phyloP scores from a whole-genome alignment of 2,329 filamentous ascomycete genomes.

The Aspergillus fumigatiaffinis region DNA sequence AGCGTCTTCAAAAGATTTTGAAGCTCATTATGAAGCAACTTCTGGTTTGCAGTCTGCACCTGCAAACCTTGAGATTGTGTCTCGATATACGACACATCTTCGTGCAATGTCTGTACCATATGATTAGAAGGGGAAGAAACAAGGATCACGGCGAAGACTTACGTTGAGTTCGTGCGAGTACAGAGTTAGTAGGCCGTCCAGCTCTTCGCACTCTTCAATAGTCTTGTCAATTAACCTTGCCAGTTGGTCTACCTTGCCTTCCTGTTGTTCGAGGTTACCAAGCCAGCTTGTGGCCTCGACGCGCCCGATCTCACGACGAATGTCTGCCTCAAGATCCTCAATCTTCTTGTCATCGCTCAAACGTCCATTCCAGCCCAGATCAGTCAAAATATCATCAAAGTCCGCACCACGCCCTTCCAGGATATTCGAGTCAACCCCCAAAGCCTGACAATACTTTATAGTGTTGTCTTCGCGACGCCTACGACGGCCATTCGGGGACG shows the following conservation, averaged over 20 bases:
- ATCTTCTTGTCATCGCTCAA: conserved; percentile 71
- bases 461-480: conserved; percentile 69
- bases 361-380: conserved; percentile 83
- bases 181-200: conserved; percentile 88
- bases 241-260: conserved; percentile 83
- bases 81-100: conserved; percentile 96
- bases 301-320: conserved; percentile 83
- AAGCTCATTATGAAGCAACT: conserved; percentile 84
- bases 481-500: conserved; percentile 50
- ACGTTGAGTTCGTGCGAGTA: conserved; percentile 93
- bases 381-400: conserved; percentile 76
- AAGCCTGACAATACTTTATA: conserved; percentile 68
- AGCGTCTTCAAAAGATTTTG: conserved; percentile 86
- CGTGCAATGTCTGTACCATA: conserved; percentile 69
- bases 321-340: conserved; percentile 74
- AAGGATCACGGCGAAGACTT: conserved; percentile 37
- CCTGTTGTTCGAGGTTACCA: conserved; percentile 75
- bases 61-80: conserved; percentile 95
- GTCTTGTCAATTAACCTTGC: conserved; percentile 81
- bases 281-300: conserved; percentile 93
- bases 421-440: conserved; percentile 74
- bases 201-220: conserved; percentile 92
- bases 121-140: conserved; percentile 21
- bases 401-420: conserved; percentile 73
- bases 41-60: conserved; percentile 95